These are phyloP conservation scores for Drechslerella dactyloides DNA, from an alignment of 2,329 filamentous ascomycete species.

Conservation along the genomic window DNA sequence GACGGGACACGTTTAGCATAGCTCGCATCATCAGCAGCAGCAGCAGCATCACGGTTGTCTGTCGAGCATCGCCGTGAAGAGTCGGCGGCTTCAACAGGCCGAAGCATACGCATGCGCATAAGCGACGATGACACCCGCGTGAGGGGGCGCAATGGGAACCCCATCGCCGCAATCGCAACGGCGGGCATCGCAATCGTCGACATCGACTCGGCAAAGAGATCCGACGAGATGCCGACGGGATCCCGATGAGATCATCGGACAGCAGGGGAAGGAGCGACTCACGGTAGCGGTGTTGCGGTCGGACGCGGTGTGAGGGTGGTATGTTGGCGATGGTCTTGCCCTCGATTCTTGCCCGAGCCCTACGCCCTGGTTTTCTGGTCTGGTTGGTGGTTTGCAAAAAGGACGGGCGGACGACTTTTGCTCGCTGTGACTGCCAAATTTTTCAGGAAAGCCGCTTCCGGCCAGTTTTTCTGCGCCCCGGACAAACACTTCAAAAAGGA, in stretches of 20 bases:
- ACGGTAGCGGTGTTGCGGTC: slow-evolving; percentile 43
- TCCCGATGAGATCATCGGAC: background rate
- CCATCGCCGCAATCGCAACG: background rate
- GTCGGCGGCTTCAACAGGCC: background rate
- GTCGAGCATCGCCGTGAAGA: slow-evolving; percentile 3
- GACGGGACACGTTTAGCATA: slow-evolving; percentile 18
- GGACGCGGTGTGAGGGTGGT: slow-evolving; percentile 32
- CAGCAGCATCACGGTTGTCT: slow-evolving; percentile 2
- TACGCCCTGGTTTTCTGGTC: slow-evolving; percentile 48
- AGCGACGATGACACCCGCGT: slow-evolving; percentile 3
- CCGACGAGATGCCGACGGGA: background rate
- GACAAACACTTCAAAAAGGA: slow-evolving; percentile 6
- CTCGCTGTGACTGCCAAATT: slow-evolving; percentile 48
- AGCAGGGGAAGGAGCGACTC: slow-evolving; percentile 36
- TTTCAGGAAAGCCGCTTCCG: background rate
- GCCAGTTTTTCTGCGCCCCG: background rate
- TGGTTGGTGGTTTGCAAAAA: slow-evolving; percentile 31
- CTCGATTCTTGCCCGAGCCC: slow-evolving; percentile 50
- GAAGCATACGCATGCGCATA: slow-evolving; percentile 1
- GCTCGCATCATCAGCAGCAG: slow-evolving; percentile 9
- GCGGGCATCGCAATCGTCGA: background rate
- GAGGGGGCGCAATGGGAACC: slow-evolving; percentile 16
- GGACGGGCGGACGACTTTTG: slow-evolving; percentile 16
- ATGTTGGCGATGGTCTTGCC: slow-evolving; percentile 50
- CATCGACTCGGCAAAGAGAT: background rate